phyloP scores from a whole-genome alignment of 2,329 filamentous ascomycete genomes.

The Aspergillus alliaceus region DNA sequence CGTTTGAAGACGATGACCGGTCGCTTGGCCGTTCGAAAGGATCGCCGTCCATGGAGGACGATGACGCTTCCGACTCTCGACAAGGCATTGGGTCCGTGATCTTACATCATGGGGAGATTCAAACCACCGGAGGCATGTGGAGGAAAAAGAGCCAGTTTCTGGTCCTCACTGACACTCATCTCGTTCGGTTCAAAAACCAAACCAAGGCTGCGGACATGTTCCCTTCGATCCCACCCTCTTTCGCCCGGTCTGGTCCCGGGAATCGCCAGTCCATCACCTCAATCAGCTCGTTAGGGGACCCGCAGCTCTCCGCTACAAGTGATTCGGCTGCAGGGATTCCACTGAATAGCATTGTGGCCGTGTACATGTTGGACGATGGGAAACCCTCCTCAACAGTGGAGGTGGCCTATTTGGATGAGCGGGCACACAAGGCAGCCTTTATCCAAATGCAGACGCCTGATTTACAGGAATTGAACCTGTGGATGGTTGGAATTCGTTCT shows the following conservation, averaged over 20 bases:
- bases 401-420: conserved; percentile 67
- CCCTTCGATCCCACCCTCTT: conserved; percentile 48
- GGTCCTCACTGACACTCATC: conserved; percentile 67
- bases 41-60: conserved; percentile 48
- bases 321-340: conserved; percentile 57
- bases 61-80: conserved; percentile 37
- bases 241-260: conserved; percentile 40
- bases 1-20: conserved; percentile 54
- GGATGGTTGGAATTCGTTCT: conserved; percentile 63
- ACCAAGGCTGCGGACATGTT: conserved; percentile 65
- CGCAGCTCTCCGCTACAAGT: conserved; percentile 57
- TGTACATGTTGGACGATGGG: conserved; percentile 67
- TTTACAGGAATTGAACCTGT: conserved; percentile 64
- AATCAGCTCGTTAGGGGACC: conserved; percentile 61
- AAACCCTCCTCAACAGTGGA: conserved; percentile 67
- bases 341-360: conserved; percentile 66
- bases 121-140: conserved; percentile 69
- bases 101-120: conserved; percentile 67
- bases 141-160: conserved; percentile 72
- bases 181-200: conserved; percentile 69
- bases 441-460: conserved; percentile 66
- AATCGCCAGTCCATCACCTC: conserved; percentile 61
- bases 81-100: conserved; percentile 49
- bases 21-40: conserved; percentile 52
- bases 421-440: conserved; percentile 58